These are phyloP conservation scores for Coemansia sp. DNA, from an alignment of 192 early-diverging fungal species.

Conservation along the genomic window DNA sequence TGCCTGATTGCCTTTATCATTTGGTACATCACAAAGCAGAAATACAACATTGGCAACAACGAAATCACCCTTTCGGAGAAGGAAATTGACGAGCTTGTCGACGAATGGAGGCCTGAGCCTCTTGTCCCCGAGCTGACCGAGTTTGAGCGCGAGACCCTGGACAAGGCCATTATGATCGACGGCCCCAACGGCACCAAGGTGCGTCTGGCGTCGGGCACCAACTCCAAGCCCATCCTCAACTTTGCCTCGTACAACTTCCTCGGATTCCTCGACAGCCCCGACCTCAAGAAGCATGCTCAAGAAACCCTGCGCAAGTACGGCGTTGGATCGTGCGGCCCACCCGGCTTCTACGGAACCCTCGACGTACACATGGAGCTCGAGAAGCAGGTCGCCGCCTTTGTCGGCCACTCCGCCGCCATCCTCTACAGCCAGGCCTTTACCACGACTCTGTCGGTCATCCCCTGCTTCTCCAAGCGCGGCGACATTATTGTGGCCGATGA, in stretches of 20 bases:
- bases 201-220: slow-evolving; percentile 39
- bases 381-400: slow-evolving; percentile 74
- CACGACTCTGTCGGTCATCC: slow-evolving; percentile 86
- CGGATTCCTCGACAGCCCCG: slow-evolving; percentile 69
- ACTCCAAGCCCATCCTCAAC: slow-evolving; percentile 56
- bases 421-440: slow-evolving; percentile 96
- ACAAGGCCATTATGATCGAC: slow-evolving; percentile 69
- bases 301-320: slow-evolving; percentile 87
- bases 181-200: slow-evolving; percentile 55
- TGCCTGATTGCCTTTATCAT: slow-evolving; percentile 81
- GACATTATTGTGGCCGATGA: slow-evolving; percentile 95
- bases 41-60: slow-evolving; percentile 73
- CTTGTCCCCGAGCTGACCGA: slow-evolving; percentile 76
- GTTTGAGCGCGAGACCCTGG: slow-evolving; percentile 68
- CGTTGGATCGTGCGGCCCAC: slow-evolving; percentile 93
- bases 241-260: slow-evolving; percentile 87
- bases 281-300: slow-evolving; percentile 78
- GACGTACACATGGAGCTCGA: slow-evolving; percentile 97
- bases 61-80: slow-evolving; percentile 78
- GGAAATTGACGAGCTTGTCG: slow-evolving; percentile 93
- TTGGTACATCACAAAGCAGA: slow-evolving; percentile 82
- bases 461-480: slow-evolving; percentile 94
- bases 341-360: slow-evolving; percentile 91
- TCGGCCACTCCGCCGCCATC: slow-evolving; percentile 81
- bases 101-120: slow-evolving; percentile 95